Base-by-base conservation (phyloP, 169 alveolate species). In the Babesia caballi region DNA sequence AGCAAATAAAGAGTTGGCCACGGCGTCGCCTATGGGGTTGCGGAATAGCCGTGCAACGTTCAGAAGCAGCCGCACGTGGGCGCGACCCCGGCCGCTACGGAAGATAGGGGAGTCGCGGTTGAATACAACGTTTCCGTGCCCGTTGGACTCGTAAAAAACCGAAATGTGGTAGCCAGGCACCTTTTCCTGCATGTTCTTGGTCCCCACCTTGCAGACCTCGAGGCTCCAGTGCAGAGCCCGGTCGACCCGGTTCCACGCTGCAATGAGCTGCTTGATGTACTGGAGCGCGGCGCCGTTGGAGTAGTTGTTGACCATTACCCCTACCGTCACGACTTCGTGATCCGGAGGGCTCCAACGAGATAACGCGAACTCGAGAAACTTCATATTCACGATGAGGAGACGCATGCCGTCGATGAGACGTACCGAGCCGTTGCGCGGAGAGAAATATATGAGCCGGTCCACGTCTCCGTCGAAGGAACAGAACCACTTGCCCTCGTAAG, bases 391-490 rank as follows among this genome's bases (percentile, higher is more conserved):
- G 33, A 73, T 52, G 33, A 72, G 60, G 35, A 88, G 71, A 38
- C 76, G 82, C 17, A 76, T 74, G 19, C 93, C 93, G 30, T 83
- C 85, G 30, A 83, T 47, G 27, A 77, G 57, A n/a, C 33, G 60
- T 14, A 86, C 60, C 23, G 66, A 25, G 12, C 36, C 30, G 25
- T 74, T 60, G 23, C 38, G 44, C 14, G 84, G 53, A 56, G 44
- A 66, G 51, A 72, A 88, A 76, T 88, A 88, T 28, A 83, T 32
- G 15, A 88, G 33, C 19, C 93, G 40, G 32, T 88, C 93, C 17
- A 84, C 89, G 23, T 88, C 93, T 4, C 93, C 93, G 57, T 88
- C 93, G 33, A 88, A 88, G 12, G 90, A 44, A 41, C 90, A 83
- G 50, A 49, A 83, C 52, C 89, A 67, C 36, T 77, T 41, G 25